phyloP scores from a whole-genome alignment of 768 basidiomycete species.

The Lyophyllum decastes region DNA sequence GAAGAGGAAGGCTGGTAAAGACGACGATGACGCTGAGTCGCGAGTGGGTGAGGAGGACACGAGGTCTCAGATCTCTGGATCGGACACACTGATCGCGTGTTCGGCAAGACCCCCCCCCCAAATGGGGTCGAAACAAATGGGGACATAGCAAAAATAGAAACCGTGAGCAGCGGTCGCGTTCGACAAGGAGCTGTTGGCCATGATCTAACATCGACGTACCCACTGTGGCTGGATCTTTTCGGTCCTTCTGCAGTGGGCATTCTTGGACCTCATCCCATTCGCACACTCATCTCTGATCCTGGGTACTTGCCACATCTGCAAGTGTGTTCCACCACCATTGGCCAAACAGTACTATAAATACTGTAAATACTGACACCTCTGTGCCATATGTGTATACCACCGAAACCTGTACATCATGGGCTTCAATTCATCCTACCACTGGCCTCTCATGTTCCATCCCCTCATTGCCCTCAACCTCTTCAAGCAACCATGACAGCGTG shows the following conservation, averaged over 20 bases:
- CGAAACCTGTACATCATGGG: background rate
- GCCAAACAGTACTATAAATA: background rate
- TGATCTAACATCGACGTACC: background rate
- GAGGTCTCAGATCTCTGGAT: background rate
- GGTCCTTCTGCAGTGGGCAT: background rate
- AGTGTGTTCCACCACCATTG: background rate
- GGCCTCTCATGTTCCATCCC: too few species aligned
- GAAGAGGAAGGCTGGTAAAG: background rate
- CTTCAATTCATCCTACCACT: background rate
- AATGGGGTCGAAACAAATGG: background rate
- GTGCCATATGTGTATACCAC: background rate
- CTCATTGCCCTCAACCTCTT: too few species aligned
- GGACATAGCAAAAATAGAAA: background rate
- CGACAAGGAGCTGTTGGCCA: background rate
- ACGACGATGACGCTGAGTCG: background rate
- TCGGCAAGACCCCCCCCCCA: background rate
- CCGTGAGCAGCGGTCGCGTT: background rate
- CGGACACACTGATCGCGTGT: background rate
- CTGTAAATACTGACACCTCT: background rate
- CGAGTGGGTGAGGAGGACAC: background rate
- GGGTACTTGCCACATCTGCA: background rate
- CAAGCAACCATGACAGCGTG: too few species aligned
- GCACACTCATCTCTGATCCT: background rate
- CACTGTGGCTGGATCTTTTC: background rate
- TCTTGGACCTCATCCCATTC: background rate